phyloP scores from a whole-genome alignment of 352 stramenopile genomes.

The Phytophthora quininea region DNA sequence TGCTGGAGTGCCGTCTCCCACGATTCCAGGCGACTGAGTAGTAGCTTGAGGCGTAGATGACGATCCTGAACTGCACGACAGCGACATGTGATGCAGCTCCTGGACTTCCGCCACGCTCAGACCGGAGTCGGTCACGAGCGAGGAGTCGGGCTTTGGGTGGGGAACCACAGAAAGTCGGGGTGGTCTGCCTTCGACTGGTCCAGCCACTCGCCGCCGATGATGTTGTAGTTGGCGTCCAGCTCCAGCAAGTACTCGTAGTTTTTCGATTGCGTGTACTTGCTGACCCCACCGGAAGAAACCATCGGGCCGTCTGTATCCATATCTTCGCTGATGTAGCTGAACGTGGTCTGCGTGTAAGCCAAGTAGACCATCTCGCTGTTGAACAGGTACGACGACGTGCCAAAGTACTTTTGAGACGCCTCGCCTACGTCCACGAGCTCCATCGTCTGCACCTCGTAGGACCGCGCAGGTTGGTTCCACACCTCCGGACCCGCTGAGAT shows the following conservation, averaged over 20 bases:
- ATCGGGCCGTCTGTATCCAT: slow-evolving; percentile 22
- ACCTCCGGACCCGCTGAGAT: slow-evolving; percentile 29
- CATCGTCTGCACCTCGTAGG: background rate
- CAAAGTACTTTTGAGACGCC: background rate
- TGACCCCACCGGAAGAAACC: slow-evolving; percentile 25
- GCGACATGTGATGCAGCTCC: slow-evolving; percentile 27
- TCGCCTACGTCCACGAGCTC: background rate
- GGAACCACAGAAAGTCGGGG: slow-evolving; percentile 44
- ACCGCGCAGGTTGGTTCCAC: slow-evolving; percentile 43
- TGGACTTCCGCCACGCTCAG: slow-evolving; percentile 35
- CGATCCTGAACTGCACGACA: slow-evolving; percentile 1
- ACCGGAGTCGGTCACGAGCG: slow-evolving; percentile 25
- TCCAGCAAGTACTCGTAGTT: slow-evolving; percentile 50
- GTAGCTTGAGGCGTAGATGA: background rate
- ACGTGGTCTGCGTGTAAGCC: slow-evolving; percentile 26
- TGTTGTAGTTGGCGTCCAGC: slow-evolving; percentile 36
- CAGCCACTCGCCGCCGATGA: slow-evolving; percentile 47
- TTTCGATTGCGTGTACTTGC: slow-evolving; percentile 22
- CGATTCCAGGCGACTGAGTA: background rate
- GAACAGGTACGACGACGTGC: background rate
- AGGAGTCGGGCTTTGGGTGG: slow-evolving; percentile 27
- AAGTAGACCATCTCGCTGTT: background rate
- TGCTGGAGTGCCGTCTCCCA: no score
- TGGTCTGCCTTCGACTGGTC: slow-evolving; percentile 31
- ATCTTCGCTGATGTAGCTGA: slow-evolving; percentile 34